Conservation (phyloP, 192 early-diverging fungal species). For the Dimargaris xerosporica region DNA sequence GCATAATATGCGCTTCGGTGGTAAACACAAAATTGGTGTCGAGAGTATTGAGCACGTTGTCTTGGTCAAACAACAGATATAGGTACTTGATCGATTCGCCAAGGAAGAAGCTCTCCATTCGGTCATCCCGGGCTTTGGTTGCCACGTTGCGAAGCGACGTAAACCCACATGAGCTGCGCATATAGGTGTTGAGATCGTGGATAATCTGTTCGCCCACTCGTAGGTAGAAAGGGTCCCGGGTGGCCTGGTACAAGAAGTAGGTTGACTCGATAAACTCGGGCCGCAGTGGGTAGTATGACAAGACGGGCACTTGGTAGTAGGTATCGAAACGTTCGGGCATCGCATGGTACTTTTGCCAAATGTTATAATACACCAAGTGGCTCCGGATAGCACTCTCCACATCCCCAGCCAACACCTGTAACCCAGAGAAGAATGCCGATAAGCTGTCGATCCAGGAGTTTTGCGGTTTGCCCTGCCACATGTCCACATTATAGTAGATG, state of each 20-base stretch:
- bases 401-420: slow-evolving; percentile 85
- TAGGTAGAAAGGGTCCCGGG: slow-evolving; percentile 78
- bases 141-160: slow-evolving; percentile 48
- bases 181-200: slow-evolving; percentile 53
- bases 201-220: slow-evolving; percentile 78
- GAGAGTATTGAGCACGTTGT: slow-evolving; percentile 49
- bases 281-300: slow-evolving; percentile 66
- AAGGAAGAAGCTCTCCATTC: slow-evolving; percentile 92
- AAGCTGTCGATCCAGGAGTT: slow-evolving; percentile 76
- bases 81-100: slow-evolving; percentile 95
- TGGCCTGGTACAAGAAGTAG: slow-evolving; percentile 84
- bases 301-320: slow-evolving; percentile 37
- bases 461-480: slow-evolving; percentile 45
- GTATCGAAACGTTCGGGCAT: slow-evolving; percentile 85
- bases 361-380: slow-evolving; percentile 70
- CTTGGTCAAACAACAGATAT: slow-evolving; percentile 81
- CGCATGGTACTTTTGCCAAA: slow-evolving; percentile 74
- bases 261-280: slow-evolving; percentile 93
- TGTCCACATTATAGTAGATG: slow-evolving; percentile 78
- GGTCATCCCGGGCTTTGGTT: slow-evolving; percentile 46
- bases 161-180: slow-evolving; percentile 69
- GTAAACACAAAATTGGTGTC: slow-evolving; percentile 80
- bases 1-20: slow-evolving; percentile 40
- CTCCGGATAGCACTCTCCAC: slow-evolving; percentile 62
- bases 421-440: slow-evolving; percentile 80